Conservation (phyloP, 495 filamentous ascomycete genomes). For the Immersiella caudata region DNA sequence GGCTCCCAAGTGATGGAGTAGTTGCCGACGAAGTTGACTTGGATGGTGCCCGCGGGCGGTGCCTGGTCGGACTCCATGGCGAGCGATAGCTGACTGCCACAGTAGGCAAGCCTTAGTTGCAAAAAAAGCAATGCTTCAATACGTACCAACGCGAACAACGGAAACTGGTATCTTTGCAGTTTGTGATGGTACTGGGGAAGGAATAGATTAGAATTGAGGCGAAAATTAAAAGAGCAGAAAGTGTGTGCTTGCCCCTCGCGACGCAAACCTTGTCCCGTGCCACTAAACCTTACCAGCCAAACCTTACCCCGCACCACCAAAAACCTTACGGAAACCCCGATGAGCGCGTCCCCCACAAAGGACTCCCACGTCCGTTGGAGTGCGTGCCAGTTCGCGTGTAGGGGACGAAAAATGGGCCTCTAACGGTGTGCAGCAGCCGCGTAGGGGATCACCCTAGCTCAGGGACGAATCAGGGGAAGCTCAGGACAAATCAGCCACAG, state of each 20-base stretch:
- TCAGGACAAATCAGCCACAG: no score
- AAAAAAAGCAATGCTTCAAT: conserved; percentile 10
- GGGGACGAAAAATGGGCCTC: no score
- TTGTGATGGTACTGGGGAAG: conserved; percentile 7
- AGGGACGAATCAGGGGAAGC: no score
- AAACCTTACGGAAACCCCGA: not conserved
- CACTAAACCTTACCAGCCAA: conserved; percentile 1
- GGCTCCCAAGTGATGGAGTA: conserved; percentile 19
- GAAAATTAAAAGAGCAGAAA: conserved; percentile 5
- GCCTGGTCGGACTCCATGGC: conserved; percentile 9
- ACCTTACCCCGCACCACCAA: not conserved
- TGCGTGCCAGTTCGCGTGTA: not conserved
- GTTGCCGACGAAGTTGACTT: conserved; percentile 20
- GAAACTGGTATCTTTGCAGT: not conserved
- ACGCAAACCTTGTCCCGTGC: not conserved
- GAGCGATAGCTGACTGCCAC: not conserved
- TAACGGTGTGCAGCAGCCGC: no score
- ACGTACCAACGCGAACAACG: conserved; percentile 5
- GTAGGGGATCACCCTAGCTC: no score
- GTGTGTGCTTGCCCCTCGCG: not conserved
- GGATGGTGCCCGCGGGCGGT: conserved; percentile 10
- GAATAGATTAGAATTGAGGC: conserved; percentile 8
- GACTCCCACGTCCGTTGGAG: not conserved
- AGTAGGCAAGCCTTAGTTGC: conserved; percentile 4
- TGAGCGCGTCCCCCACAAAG: not conserved